Evolutionary conservation across 192 early-diverging fungal genomes (phyloP), one percentile per base, ranked within the genome.

Genomic region (Chytriomyces sp.): DNA sequence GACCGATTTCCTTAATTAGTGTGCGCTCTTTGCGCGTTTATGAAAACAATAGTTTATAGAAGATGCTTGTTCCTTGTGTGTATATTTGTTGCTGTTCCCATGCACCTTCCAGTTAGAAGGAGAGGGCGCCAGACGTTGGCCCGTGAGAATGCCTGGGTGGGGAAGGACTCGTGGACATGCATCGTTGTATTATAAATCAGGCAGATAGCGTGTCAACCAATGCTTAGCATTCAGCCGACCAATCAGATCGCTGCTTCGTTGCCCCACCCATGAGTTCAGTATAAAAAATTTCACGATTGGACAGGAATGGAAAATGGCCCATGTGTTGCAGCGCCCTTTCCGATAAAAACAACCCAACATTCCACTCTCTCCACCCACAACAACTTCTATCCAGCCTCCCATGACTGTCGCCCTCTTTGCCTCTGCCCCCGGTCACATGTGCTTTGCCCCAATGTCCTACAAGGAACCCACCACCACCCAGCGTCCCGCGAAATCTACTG

Each of bases 341-440:
- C 28, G 28, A 35, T 35, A 35, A 35, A 35, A 35, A 35, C 28
- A 35, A 35, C 28, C 28, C 28, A 35, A 35, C 28, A 35, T 35
- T 35, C 28, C 28, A 2, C 28, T 2, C 28, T 35, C n/a, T n/a
- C n/a, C n/a, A 53, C 8, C 50, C 18, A 20, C 53, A 57, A 20
- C 53, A 11, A 57, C 0, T 18, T 53, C 50, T 18, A 53, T 18
- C 18, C 50, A 53, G 9, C 18, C 53, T 20, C 53, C 0, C 0
- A 57, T 57, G 53, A 57, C 53, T 20, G 53, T 57, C 53, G 11
- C 53, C 13, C 53, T 57, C 11, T 57, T 57, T 20, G 53, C 53
- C 53, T 57, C 53, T 57, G 53, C 53, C 11, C 53, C 53, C 13
- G 53, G 53, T 57, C 53, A 57, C 53, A 57, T 57, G 53, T 57